Evolutionary conservation across 768 basidiomycete species (phyloP), one percentile per base, ranked within the genome.

Genomic region (Termitomyces sp.): DNA sequence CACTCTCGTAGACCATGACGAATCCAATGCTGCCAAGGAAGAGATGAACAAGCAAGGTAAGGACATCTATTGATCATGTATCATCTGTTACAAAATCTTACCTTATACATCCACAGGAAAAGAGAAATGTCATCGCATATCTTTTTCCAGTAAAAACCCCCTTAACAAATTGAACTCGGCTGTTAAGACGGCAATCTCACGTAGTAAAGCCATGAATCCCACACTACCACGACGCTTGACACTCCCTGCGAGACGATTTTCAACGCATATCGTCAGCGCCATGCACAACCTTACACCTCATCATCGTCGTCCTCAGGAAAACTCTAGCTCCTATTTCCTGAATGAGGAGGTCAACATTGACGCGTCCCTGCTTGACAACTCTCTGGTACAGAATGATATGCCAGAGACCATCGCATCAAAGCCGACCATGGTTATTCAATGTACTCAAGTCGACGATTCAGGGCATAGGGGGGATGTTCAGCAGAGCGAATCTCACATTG

Each of bases 241-340:
- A 2, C 50, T 54, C 11, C 52, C 59, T n/a, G 52, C 52, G 43
- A 46, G 52, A 20, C 59, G 52, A 5, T 20, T 60, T 6, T 54
- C 59, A 4, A 11, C 32, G 3, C 54, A 49, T 4, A 15, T 61
- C 34, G 48, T 61, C 31, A 20, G 20, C 8, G 31, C 34, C n/a
- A 9, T 56, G 1, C 40, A 50, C 4, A 51, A 46, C 34, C 29
- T 60, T 25, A 54, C 59, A 1, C 59, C 59, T 12, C 31, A 15
- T 15, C 59, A 47, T 34, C 34, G 10, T 15, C 25, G 15, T 4
- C 12, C 12, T 11, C 29, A 51, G n/a, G 32, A 37, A 8, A 25
- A 31, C 2, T 7, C 8, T 4, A 14, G n/a, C 17, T 54, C 52
- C 34, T 60, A 36, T 29, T 52, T 60, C 14, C 5, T 15, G 1